Percentiles rank a stretch among this genome's conserved stretches.
phyloP scores from a whole-genome alignment of 108 stramenopile species.

The Nitzschia sp. region DNA sequence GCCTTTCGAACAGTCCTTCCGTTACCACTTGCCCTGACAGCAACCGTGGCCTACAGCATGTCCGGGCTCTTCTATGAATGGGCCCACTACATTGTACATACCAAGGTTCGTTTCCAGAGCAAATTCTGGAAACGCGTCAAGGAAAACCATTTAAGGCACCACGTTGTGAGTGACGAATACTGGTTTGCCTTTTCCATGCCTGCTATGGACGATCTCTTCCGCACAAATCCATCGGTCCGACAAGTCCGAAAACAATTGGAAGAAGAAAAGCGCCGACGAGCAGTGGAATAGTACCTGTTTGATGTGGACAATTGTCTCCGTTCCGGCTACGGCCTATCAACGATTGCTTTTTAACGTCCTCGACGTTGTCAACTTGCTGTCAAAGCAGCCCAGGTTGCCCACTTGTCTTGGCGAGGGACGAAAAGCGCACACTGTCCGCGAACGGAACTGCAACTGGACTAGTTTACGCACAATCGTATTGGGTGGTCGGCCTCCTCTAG shows the following conservation, averaged over 20 bases:
- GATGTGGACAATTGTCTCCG: neutral
- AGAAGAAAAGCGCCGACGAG: neutral
- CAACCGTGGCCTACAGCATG: conserved; percentile 57
- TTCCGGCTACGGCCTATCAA: too few relatives aligned
- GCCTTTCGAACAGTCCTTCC: conserved; percentile 42
- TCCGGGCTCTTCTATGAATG: conserved; percentile 73
- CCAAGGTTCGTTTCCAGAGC: conserved; percentile 45
- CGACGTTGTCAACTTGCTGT: too few relatives aligned
- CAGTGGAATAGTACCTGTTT: neutral
- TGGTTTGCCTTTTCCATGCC: conserved; percentile 70
- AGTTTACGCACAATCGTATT: too few relatives aligned
- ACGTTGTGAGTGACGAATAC: conserved; percentile 46
- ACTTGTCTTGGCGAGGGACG: too few relatives aligned
- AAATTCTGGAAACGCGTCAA: conserved; percentile 35
- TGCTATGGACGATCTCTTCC: conserved; percentile 62
- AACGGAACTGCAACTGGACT: too few relatives aligned
- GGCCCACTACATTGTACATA: conserved; percentile 76
- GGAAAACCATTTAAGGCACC: conserved; percentile 70
- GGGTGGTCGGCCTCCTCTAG: too few relatives aligned
- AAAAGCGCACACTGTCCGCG: too few relatives aligned
- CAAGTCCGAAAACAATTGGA: neutral
- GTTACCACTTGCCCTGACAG: conserved; percentile 44
- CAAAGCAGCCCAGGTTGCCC: too few relatives aligned
- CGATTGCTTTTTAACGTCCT: too few relatives aligned
- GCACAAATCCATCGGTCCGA: conserved; percentile 48